These are phyloP conservation scores for Peterozyma xylosa DNA, from an alignment of 805 yeast genomes.

Conservation along the genomic window DNA sequence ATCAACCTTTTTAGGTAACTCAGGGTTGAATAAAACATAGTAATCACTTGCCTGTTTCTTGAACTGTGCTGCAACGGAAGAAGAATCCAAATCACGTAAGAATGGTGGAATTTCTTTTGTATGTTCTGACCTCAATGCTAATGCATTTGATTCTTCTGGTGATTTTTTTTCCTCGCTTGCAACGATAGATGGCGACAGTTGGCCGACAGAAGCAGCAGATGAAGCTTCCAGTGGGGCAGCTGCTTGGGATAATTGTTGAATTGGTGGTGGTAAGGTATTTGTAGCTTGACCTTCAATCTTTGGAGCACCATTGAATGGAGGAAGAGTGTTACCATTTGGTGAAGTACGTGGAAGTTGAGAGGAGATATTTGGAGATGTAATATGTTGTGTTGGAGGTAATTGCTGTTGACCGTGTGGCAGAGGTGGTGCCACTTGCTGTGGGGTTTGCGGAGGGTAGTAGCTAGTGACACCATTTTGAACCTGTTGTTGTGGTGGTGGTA, in stretches of 20 bases:
- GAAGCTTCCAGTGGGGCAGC: conserved; percentile 10
- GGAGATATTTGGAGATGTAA: conserved; percentile 5
- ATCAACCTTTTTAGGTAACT: conserved; percentile 67
- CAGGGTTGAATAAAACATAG: conserved; percentile 86
- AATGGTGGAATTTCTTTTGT: conserved; percentile 78
- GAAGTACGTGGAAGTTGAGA: conserved; percentile 10
- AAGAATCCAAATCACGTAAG: conserved; percentile 71
- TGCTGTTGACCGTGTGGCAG: conserved; percentile 12
- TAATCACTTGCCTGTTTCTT: conserved; percentile 82
- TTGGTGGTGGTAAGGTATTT: conserved; percentile 16
- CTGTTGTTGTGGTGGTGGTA: conserved; percentile 27
- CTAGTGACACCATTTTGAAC: conserved; percentile 6
- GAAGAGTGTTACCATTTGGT: conserved; percentile 4
- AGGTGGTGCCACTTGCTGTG: conserved; percentile 24
- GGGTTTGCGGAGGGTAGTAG: conserved; percentile 14
- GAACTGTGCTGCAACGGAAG: conserved; percentile 64
- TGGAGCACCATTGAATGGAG: neutral
- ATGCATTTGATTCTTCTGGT: conserved; percentile 14
- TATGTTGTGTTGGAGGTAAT: conserved; percentile 17
- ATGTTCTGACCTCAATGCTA: conserved; percentile 43
- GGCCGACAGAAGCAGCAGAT: conserved; percentile 8
- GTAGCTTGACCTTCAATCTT: conserved; percentile 7
- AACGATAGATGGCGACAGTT: conserved; percentile 10
- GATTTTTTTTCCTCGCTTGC: conserved; percentile 14
- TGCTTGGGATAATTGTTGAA: conserved; percentile 17